phyloP scores from a whole-genome alignment of 805 yeast genomes.

The Wickerhamiella galacta region DNA sequence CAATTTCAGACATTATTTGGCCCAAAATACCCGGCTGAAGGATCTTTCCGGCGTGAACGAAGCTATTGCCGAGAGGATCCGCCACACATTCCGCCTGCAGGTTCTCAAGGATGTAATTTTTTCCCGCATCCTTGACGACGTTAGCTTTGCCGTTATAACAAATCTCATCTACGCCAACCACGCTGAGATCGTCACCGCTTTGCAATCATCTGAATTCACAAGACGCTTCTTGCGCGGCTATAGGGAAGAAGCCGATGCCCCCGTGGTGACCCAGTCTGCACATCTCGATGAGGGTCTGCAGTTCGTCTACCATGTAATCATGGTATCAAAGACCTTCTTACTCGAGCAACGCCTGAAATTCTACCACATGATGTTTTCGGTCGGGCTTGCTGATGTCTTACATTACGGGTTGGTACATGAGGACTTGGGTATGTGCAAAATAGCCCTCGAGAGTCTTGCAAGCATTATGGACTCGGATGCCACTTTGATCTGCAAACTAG shows the following conservation, averaged over 20 bases:
- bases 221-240: no score
- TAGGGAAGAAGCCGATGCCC: conserved; percentile 37
- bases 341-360: conserved; percentile 46
- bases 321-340: conserved; percentile 53
- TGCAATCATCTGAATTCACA: conserved; percentile 35
- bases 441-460: conserved; percentile 69
- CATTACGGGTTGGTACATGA: conserved; percentile 50
- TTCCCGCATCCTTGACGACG: conserved; percentile 69
- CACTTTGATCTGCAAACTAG: conserved; percentile 33
- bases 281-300: conserved; percentile 42
- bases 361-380: conserved; percentile 42
- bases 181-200: conserved; percentile 41
- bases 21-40: conserved; percentile 43
- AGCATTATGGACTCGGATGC: conserved; percentile 76
- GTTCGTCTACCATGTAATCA: conserved; percentile 63
- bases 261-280: conserved; percentile 33
- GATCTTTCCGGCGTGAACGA: conserved; percentile 52
- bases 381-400: conserved; percentile 55
- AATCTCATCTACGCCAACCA: conserved; percentile 56
- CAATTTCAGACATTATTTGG: conserved; percentile 52
- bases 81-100: conserved; percentile 60
- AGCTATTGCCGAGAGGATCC: conserved; percentile 34
- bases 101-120: conserved; percentile 76
- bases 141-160: conserved; percentile 47
- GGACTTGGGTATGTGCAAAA: conserved; percentile 33